Evolutionary conservation across 805 yeast species (phyloP), one percentile per base, ranked within the genome.

Genomic region (Nakazawaea anatomiae): DNA sequence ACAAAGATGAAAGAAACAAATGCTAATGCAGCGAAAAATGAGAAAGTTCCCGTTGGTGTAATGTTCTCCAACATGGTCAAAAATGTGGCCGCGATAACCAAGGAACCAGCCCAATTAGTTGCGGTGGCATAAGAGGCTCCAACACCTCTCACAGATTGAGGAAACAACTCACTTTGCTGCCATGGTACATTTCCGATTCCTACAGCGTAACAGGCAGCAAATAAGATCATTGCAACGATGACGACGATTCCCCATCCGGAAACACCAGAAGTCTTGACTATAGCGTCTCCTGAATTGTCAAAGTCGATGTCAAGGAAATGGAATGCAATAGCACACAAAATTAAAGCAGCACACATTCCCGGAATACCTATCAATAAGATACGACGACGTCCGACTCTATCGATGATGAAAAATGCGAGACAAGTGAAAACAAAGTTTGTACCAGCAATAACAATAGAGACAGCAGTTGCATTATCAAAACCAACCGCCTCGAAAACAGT

Each of bases 181-280:
- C 99, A 92, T 51, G 98, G 97, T 50, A 89, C 94, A 67, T 92
- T 91, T 70, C 99, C 99, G 58, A 91, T 88, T 58, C 98, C 98
- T 57, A 89, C 73, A 46, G 97, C 96, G 65, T 91, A 92, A 49
- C 85, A 82, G 3, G 96, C 97, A 44, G 91, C 97, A 63, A 75
- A 94, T 40, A 82, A 66, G 56, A 92, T 89, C 88, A 91, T 90
- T 48, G 89, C 83, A 39, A 90, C 75, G 55, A 94, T 85, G 50
- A 92, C 82, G 12, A 91, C 83, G 55, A 87, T 80, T 25, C 97
- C 96, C 97, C 97, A 91, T 2, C 89, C 83, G 30, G 82, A 70
- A 49, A 85, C 82, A 5, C 82, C 80, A 25, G 72, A 65, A 5
- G 44, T 32, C 18, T 56, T 57, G 32, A 74, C 70, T 42, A 68